Evolutionary conservation across 2,329 filamentous ascomycete species (phyloP).

Genomic region (Phialophora macrospora): DNA sequence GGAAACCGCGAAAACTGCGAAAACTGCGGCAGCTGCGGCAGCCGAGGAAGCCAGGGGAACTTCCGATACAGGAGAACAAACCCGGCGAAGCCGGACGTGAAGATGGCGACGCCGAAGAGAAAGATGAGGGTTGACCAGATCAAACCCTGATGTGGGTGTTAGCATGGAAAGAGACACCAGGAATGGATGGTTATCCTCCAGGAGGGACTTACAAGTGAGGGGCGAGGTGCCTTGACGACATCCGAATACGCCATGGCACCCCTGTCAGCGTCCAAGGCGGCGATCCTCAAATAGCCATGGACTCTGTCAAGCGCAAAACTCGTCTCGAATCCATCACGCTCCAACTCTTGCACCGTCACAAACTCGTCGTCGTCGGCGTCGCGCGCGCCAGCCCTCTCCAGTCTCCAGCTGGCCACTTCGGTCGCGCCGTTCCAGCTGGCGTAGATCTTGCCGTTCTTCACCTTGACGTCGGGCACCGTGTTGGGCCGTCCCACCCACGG

Average conservation of each 20-base stretch:
- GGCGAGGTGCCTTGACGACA: conserved; percentile 17
- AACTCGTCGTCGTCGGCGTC: conserved; percentile 23
- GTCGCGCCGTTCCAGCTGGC: conserved; percentile 57
- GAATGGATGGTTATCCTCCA: neutral
- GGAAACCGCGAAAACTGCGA: neutral
- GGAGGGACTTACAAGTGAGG: conserved; percentile 21
- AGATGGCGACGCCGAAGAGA: neutral
- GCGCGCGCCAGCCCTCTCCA: conserved; percentile 21
- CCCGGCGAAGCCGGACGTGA: neutral
- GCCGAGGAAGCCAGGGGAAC: neutral
- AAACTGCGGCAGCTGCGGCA: neutral
- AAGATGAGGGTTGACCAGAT: neutral
- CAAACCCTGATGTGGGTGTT: neutral
- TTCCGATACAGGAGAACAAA: neutral
- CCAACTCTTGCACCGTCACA: conserved; percentile 26
- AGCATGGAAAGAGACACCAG: neutral
- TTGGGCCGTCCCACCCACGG: conserved; percentile 58
- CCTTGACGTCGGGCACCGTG: conserved; percentile 41
- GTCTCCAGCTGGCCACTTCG: conserved; percentile 41
- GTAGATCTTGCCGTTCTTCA: conserved; percentile 44
- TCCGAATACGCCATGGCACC: conserved; percentile 26
- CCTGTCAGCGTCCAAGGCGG: conserved; percentile 24
- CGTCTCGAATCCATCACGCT: conserved; percentile 32
- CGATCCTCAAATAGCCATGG: conserved; percentile 24
- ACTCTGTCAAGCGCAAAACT: conserved; percentile 23